Evolutionary conservation across 495 filamentous ascomycete species (phyloP), one percentile per base, ranked within the genome.

Genomic region (Penicillium cosmopolitanum): DNA sequence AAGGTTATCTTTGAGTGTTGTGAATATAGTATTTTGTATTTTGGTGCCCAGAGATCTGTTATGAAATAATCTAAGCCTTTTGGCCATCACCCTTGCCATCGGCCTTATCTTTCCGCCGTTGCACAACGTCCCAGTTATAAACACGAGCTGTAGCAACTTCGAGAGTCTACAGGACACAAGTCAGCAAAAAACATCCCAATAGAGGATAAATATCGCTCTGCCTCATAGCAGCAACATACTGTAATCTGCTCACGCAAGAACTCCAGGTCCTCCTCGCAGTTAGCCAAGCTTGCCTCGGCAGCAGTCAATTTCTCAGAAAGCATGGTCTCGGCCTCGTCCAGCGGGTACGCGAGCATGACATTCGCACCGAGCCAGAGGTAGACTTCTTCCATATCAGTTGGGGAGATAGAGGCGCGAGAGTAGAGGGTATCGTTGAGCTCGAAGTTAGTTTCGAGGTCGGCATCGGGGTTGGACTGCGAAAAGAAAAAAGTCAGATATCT

Each of bases 101-200:
- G 16, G 81, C 83, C 72, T 91, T 94, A 56, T 96, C 94, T 82
- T 96, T 96, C 58, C 95, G 79, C 74, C 94, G 90, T 81, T 96
- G 87, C 35, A 91, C 90, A 7, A 98, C 90, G 68, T 98, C 95
- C 91, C 94, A 97, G 72, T 98, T 98, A 73, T 98, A 98, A n/a
- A 98, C 91, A 56, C 96, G 82, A 19, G 95, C 95, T 16, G 92
- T 93, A 12, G 95, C 95, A 40, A 98, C 95, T 74, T 98, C 95
- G 75, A 98, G 84, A 1, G 95, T 98, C 91, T 96, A 64, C 16
- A 64, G 33, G 25, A 4, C 9, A 51, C 54, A 28, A 48, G 25
- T 35, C 10, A 48, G 33, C 13, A 53, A 38, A 38, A 38, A 12
- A 5, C 10, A 12, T 7, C 36, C 36, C 3, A n/a, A 3, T 5